phyloP scores from a whole-genome alignment of 2,329 filamentous ascomycete species.

The Fusarium gaditjirri region DNA sequence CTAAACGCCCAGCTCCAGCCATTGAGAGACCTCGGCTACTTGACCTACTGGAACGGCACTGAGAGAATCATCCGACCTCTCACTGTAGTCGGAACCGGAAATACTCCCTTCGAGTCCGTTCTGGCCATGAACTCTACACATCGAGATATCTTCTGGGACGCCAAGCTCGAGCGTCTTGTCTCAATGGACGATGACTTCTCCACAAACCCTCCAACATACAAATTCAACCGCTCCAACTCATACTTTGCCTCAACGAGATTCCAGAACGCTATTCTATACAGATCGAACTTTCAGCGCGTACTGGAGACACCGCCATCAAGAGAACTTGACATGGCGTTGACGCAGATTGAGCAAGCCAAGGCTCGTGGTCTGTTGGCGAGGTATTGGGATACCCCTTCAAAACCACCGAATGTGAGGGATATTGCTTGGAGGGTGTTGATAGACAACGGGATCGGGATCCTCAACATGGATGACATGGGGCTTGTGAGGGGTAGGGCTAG shows the following conservation, averaged over 20 bases:
- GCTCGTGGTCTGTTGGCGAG: slow-evolving; percentile 8
- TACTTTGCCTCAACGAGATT: slow-evolving; percentile 18
- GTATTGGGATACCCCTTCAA: slow-evolving; percentile 10
- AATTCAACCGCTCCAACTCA: slow-evolving; percentile 15
- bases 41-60: slow-evolving; percentile 25
- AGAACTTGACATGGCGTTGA: not conserved
- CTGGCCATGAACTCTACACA: not conserved
- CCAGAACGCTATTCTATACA: slow-evolving; percentile 8
- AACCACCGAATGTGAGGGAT: slow-evolving; percentile 19
- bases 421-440: slow-evolving; percentile 14
- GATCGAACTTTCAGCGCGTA: not conserved
- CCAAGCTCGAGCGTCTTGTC: slow-evolving; percentile 7
- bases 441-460: not conserved
- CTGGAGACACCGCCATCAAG: not conserved
- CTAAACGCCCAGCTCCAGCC: not conserved
- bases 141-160: slow-evolving; percentile 25
- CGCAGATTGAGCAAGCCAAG: slow-evolving; percentile 16
- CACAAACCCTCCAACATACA: not conserved
- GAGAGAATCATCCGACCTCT: slow-evolving; percentile 1
- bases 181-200: slow-evolving; percentile 1
- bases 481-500: slow-evolving; percentile 15
- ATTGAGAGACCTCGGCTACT: slow-evolving; percentile 1
- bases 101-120: slow-evolving; percentile 5
- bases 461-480: slow-evolving; percentile 23
- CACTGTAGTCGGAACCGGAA: slow-evolving; percentile 5